Conservation (phyloP, 2,329 filamentous ascomycete species). For the Penicillium nordicum region DNA sequence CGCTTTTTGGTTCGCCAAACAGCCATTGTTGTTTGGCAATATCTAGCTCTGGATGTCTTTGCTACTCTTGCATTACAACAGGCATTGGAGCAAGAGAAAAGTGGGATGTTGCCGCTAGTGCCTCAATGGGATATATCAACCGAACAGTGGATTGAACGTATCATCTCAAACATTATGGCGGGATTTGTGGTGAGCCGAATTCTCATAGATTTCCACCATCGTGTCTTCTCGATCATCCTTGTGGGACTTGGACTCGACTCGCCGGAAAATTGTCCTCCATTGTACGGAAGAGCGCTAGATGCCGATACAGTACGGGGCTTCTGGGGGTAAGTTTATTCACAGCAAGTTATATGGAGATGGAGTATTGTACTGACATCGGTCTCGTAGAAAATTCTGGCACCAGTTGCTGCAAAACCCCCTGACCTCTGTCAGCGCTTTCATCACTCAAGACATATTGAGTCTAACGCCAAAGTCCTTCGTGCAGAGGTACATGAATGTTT, state of each 20-base stretch:
- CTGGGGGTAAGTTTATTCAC: slow-evolving; percentile 20
- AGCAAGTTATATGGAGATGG: no score
- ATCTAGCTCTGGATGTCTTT: slow-evolving; percentile 8
- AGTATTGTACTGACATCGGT: not conserved
- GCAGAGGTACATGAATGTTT: slow-evolving; percentile 26
- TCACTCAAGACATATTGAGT: slow-evolving; percentile 14
- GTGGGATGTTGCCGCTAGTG: slow-evolving; percentile 1
- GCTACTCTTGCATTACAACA: not conserved
- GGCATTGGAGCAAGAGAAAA: not conserved
- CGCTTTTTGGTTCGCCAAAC: slow-evolving; percentile 16
- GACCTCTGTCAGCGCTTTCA: slow-evolving; percentile 16
- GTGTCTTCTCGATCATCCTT: slow-evolving; percentile 13
- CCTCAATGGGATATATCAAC: slow-evolving; percentile 6
- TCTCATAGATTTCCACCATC: slow-evolving; percentile 17
- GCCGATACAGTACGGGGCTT: slow-evolving; percentile 21
- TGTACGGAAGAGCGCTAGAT: slow-evolving; percentile 20
- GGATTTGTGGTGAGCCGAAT: slow-evolving; percentile 12
- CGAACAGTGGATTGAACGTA: slow-evolving; percentile 15
- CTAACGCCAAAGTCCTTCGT: slow-evolving; percentile 16
- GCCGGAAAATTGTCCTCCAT: slow-evolving; percentile 18
- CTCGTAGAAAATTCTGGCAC: slow-evolving; percentile 25
- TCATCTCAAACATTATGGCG: slow-evolving; percentile 6
- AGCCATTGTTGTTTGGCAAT: slow-evolving; percentile 17
- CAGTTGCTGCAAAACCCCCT: slow-evolving; percentile 25
- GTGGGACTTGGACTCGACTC: slow-evolving; percentile 9